phyloP scores from a whole-genome alignment of 164 flowering plant species.

The Nelumbo lutea region DNA sequence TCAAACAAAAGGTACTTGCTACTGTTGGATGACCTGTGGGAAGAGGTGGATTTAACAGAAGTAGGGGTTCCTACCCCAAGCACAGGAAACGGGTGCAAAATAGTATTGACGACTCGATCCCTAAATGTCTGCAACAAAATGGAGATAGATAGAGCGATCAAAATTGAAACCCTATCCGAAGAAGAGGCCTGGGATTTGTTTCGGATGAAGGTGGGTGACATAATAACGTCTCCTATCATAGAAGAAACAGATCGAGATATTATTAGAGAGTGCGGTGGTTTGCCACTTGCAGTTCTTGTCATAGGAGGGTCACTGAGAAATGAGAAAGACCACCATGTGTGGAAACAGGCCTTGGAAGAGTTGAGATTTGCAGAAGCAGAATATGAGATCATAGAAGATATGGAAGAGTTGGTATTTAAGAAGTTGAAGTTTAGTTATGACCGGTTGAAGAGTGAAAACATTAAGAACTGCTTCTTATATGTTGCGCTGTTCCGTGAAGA shows the following conservation, averaged over 20 bases:
- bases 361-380: not conserved
- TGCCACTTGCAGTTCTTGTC: not conserved
- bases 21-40: conserved; percentile 5
- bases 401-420: not conserved
- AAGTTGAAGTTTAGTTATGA: not conserved
- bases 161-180: not conserved
- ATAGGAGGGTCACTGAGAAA: not conserved
- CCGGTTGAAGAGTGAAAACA: not conserved
- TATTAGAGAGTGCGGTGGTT: not conserved
- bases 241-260: not conserved
- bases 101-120: not conserved
- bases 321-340: not conserved
- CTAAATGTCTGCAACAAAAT: not conserved
- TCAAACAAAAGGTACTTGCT: not conserved
- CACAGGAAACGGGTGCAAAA: not conserved
- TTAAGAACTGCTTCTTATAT: not conserved
- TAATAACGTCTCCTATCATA: too few relatives aligned
- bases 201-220: not conserved
- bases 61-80: not conserved
- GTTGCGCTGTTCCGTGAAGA: not conserved
- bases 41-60: not conserved
- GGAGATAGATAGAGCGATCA: not conserved
- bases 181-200: not conserved
- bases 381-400: too few relatives aligned
- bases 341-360: not conserved